Evolutionary conservation across 169 alveolate species (phyloP), one percentile per base, ranked within the genome.

Genomic region (Eimeria tenella): DNA sequence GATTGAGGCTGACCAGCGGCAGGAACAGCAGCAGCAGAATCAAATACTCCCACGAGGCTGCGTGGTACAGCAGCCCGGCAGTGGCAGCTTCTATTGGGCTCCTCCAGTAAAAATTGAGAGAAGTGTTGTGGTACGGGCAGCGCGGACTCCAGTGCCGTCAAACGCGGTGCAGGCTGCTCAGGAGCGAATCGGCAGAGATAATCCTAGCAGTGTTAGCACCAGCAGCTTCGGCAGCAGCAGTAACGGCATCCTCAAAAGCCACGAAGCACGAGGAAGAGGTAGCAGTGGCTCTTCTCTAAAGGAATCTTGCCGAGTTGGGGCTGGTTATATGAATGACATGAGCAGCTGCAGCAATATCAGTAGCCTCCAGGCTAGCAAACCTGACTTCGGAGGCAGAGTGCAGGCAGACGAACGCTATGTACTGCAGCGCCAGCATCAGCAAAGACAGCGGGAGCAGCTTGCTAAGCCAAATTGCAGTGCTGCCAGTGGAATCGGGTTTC

Each of bases 211-310:
- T 8, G n/a, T 10, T 8, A 68, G 77, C 77, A n/a, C 49, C 31
- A n/a, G 77, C 77, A 68, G 77, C 77, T 15, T 15, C 77, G 31
- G 77, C 77, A 68, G n/a, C 77, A 68, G 77, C 77, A 68, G 77
- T n/a, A 68, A 23, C 77, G 31, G 77, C 77, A 68, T 11, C 2
- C 11, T 15, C 77, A n/a, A 23, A 15, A 68, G 77, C 77, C n/a
- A 8, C 9, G 77, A 11, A 68, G 77, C 42, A 31, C 4, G 42
- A 31, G 42, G 42, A 2, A 31, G 42, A 31, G 42, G 42, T 2
- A 31, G 42, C 42, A 31, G 42, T 31, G 2, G 42, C 2, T 31
- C 42, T 31, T 31, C 42, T 31, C 42, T 31, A 31, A 31, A 31
- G 42, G 42, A 31, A 2, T 31, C 42, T 31, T 31, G 42, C 42